These are phyloP conservation scores for Xylaria curta DNA, from an alignment of 495 filamentous ascomycete genomes.

Conservation along the genomic window DNA sequence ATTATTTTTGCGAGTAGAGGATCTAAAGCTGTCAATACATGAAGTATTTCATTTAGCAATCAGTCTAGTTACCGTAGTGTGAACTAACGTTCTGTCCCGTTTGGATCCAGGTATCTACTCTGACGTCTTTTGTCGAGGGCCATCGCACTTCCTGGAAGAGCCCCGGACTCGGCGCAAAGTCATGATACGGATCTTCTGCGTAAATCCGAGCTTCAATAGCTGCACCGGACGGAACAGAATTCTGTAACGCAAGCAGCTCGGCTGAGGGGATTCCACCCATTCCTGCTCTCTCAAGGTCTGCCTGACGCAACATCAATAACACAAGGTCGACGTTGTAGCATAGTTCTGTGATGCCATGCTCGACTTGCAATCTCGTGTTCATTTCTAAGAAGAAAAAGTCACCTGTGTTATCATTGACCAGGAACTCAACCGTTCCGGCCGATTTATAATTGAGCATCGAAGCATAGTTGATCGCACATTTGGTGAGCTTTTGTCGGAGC, in stretches of 20 bases:
- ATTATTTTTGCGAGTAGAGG: constrained; percentile 70
- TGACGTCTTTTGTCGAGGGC: constrained; percentile 44
- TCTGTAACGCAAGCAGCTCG: constrained; percentile 25
- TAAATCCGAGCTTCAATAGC: constrained; percentile 68
- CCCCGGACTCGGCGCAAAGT: constrained; percentile 64
- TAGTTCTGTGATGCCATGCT: constrained; percentile 69
- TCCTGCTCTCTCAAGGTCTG: constrained; percentile 26
- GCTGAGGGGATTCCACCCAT: constrained; percentile 27
- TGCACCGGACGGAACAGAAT: constrained; percentile 23
- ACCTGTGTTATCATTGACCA: constrained; percentile 64
- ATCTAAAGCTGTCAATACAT: constrained; percentile 42
- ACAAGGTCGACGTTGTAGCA: constrained; percentile 67
- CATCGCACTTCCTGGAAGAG: constrained; percentile 62
- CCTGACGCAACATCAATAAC: constrained; percentile 47
- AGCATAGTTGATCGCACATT: constrained; percentile 58
- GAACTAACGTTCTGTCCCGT: constrained; percentile 60
- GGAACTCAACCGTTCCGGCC: constrained; percentile 69
- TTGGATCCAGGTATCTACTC: constrained; percentile 69
- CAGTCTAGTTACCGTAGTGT: constrained; percentile 53
- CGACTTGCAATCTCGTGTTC: constrained; percentile 72
- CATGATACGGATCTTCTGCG: constrained; percentile 64
- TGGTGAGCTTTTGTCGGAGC: constrained; percentile 55
- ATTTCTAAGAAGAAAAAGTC: constrained; percentile 73
- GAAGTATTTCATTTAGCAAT: not conserved
- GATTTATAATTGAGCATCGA: constrained; percentile 62